Base-by-base conservation (phyloP, 2,329 filamentous ascomycete species). In the Fusarium nurragi region DNA sequence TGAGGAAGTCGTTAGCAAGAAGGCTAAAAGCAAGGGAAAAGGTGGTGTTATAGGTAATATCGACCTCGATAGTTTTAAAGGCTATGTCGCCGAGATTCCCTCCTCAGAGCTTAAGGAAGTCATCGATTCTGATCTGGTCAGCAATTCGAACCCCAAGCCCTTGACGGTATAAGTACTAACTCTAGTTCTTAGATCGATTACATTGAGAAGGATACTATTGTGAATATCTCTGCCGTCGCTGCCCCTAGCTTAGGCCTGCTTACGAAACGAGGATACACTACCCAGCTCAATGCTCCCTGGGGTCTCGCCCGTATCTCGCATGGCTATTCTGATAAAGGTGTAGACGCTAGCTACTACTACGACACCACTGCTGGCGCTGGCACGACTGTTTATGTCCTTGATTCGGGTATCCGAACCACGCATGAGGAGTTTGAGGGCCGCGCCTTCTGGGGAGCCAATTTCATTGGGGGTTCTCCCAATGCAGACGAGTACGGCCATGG, bases 341-440 rank as follows among this genome's bases (percentile, higher is more conserved):
- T 38, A 1, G 34, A 34, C 5, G 9, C 55, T 14, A 16, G 36
- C 16, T 77, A 75, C 30, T 54, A 53, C 14, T 76, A 74, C 26
- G 68, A 74, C 12, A 21, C 36, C 6, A 59, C 54, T 0, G 67
- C 69, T 2, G 72, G 73, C 5, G 22, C 63, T 21, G 69, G 63
- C 1, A 47, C 49, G 9, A 78, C 73, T 48, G 72, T 76, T 30
- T 83, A 82, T 54, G 62, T 83, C 5, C 73, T 82, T 50, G 81
- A 83, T 62, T 80, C 79, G 1, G 80, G 81, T 50, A 78, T 83
- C 48, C 72, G 71, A 11, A 73, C 70, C 13, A 50, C 71, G 3
- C 81, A 83, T 58, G 36, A 44, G 2, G 68, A 74, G 28, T 75
- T 75, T 28, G 26, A 1, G 0, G 71, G 70, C 9, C 69, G 73